A percentile compares a stretch with the other conserved stretches of the same genome.
Evolutionary conservation across 2,329 filamentous ascomycete species (phyloP).

Genomic region (Ceratocystis lukuohia): DNA sequence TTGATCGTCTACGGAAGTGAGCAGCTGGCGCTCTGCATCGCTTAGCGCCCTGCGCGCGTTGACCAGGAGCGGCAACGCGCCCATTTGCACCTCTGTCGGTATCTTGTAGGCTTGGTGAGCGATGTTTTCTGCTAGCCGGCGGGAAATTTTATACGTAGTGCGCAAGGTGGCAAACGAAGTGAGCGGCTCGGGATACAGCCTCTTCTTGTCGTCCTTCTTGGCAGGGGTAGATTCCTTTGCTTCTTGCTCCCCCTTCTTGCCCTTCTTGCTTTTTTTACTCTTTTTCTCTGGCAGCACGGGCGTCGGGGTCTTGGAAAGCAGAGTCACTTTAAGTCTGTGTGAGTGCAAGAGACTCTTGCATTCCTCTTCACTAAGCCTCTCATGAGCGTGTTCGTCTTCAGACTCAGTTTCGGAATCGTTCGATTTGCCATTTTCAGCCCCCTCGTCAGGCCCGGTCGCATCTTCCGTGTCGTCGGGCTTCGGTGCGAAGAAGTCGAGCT

Average conservation of each 20-base stretch:
- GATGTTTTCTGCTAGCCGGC: constrained; percentile 63
- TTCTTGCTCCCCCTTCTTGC: constrained; percentile 30
- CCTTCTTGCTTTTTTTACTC: constrained; percentile 33
- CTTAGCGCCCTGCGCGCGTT: constrained; percentile 38
- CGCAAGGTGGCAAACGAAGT: constrained; percentile 62
- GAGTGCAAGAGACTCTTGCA: constrained; percentile 61
- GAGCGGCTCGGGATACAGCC: constrained; percentile 68
- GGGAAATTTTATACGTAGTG: constrained; percentile 57
- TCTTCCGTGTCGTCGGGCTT: constrained; percentile 26
- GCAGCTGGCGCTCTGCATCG: not conserved
- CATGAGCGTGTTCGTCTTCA: constrained; percentile 22
- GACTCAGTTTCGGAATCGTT: constrained; percentile 22
- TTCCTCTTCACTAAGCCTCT: constrained; percentile 48
- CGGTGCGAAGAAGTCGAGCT: constrained; percentile 47
- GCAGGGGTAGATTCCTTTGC: constrained; percentile 20
- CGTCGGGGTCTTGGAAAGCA: constrained; percentile 40
- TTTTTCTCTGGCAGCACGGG: constrained; percentile 30
- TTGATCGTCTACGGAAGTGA: constrained; percentile 22
- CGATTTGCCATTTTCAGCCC: constrained; percentile 22
- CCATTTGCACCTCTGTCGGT: constrained; percentile 90
- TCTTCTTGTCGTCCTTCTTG: constrained; percentile 41
- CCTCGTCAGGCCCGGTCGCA: constrained; percentile 18
- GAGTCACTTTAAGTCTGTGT: constrained; percentile 72
- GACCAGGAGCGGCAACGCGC: constrained; percentile 65
- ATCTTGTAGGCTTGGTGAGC: constrained; percentile 69